Evolutionary conservation across 2,329 filamentous ascomycete species (phyloP), one percentile per base, ranked within the genome.

Genomic region (Botrytis tulipae): DNA sequence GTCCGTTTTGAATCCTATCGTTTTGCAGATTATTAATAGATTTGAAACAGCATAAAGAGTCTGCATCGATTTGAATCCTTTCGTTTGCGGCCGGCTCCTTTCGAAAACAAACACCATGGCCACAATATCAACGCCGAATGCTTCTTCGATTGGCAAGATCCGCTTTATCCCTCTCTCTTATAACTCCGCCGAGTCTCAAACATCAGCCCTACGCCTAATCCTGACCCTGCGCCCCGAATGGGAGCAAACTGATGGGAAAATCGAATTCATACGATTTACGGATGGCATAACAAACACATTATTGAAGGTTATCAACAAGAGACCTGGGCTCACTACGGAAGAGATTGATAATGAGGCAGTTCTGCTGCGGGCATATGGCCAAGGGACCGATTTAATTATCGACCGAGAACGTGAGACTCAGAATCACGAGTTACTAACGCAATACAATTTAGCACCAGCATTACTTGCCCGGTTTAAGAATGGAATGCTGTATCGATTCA

Each of bases 221-320:
- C 86, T 94, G 78, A 88, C 93, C 42, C 86, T 98, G 75, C 89
- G 91, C 74, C 95, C 95, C 18, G 90, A 97, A 79, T 99, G 96
- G 96, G 87, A 90, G 77, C 87, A 88, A 66, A 85, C 88, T 51
- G 89, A 91, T 76, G 92, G 93, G 73, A 88, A 91, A 61, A 87
- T 99, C 79, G 91, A 96, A 80, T 93, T 98, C 81, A 87, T 94
- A 77, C 91, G 93, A 76, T 99, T 98, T 85, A 99, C 94, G 57
- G 96, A 99, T 80, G 96, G 96, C 81, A 99, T 98, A 84, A 99
- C 96, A 77, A 99, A 99, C 84, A 98, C 95, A 68, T 85, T 95
- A 67, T 86, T 94, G 76, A 95, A 95, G 82, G 90, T 91, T n/a
- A 84, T 92, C 80, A 93, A 93, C 82, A 88, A 86, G 77, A 86